Percentiles rank a stretch among this genome's conserved stretches.
phyloP scores from a whole-genome alignment of 106 monocot genomes.

The Posidonia australis region DNA sequence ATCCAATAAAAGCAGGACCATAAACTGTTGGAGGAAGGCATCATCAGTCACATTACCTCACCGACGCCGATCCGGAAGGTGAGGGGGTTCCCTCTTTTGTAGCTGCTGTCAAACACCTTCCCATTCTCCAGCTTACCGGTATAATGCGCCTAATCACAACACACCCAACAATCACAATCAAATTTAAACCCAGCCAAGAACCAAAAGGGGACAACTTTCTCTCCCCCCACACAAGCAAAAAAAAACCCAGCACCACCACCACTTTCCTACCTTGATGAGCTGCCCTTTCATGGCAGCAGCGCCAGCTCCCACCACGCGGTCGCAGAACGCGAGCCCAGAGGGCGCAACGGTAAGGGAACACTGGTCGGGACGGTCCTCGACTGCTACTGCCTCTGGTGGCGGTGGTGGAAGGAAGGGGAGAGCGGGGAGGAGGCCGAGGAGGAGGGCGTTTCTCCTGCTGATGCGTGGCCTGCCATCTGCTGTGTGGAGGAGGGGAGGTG shows the following conservation, averaged over 20 bases:
- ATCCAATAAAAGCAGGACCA: not conserved
- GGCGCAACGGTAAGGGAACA: slow-evolving; percentile 50
- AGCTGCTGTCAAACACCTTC: slow-evolving; percentile 93
- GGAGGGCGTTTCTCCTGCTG: slow-evolving; percentile 34
- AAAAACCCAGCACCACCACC: not conserved
- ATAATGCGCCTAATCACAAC: slow-evolving; percentile 64
- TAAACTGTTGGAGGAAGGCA: too few species aligned
- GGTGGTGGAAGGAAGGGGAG: not conserved
- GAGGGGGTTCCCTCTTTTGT: slow-evolving; percentile 58
- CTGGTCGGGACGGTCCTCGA: not conserved
- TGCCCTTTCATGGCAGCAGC: slow-evolving; percentile 51
- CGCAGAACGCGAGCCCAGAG: slow-evolving; percentile 82
- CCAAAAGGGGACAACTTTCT: not conserved
- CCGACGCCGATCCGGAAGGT: slow-evolving; percentile 78
- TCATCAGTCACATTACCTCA: slow-evolving; percentile 39
- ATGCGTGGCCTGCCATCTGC: too few species aligned
- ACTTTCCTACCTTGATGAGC: slow-evolving; percentile 63
- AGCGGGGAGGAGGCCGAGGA: slow-evolving; percentile 16
- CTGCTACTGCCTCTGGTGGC: slow-evolving; percentile 10
- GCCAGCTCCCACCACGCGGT: slow-evolving; percentile 60
- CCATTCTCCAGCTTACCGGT: slow-evolving; percentile 80
- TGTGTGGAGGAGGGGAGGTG: not conserved
- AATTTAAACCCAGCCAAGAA: not conserved
- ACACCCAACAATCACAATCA: too few species aligned
- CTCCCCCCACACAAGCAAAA: too few species aligned